These are phyloP conservation scores for Fusarium coffeatum DNA, from an alignment of 2,329 filamentous ascomycete species.

Conservation along the genomic window DNA sequence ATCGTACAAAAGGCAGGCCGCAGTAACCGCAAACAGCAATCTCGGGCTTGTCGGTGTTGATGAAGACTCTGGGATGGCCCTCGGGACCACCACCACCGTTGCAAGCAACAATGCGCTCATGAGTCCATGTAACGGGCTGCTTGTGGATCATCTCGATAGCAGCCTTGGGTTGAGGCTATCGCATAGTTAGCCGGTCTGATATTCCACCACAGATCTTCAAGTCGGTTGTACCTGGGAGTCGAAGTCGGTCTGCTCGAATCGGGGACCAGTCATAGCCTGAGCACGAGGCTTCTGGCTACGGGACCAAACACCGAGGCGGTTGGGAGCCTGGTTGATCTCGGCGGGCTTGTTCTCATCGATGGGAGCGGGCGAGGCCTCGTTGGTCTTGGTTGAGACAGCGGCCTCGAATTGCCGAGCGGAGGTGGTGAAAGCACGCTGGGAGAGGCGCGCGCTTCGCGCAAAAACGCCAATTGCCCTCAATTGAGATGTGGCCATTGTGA, in stretches of 20 bases:
- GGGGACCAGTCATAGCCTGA: constrained; percentile 89
- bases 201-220: constrained; percentile 6
- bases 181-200: constrained; percentile 36
- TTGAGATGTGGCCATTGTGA: constrained; percentile 58
- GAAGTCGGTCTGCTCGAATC: constrained; percentile 98
- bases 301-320: constrained; percentile 84
- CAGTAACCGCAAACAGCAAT: constrained; percentile 93
- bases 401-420: constrained; percentile 62
- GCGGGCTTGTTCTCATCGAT: constrained; percentile 57
- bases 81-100: constrained; percentile 91
- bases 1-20: constrained; percentile 87
- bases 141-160: constrained; percentile 97
- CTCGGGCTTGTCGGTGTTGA: constrained; percentile 97
- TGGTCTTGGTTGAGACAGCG: constrained; percentile 54
- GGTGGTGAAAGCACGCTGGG: constrained; percentile 61
- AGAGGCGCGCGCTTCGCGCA: constrained; percentile 57
- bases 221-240: constrained; percentile 78
- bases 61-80: constrained; percentile 93
- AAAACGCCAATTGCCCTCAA: constrained; percentile 59
- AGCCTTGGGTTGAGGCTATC: constrained; percentile 84
- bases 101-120: constrained; percentile 83
- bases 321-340: constrained; percentile 82
- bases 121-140: constrained; percentile 92
- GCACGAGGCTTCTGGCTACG: constrained; percentile 84
- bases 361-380: constrained; percentile 57